Evolutionary conservation across 2,329 filamentous ascomycete species (phyloP), one percentile per base, ranked within the genome.

Genomic region (Paecilomyces variotii): DNA sequence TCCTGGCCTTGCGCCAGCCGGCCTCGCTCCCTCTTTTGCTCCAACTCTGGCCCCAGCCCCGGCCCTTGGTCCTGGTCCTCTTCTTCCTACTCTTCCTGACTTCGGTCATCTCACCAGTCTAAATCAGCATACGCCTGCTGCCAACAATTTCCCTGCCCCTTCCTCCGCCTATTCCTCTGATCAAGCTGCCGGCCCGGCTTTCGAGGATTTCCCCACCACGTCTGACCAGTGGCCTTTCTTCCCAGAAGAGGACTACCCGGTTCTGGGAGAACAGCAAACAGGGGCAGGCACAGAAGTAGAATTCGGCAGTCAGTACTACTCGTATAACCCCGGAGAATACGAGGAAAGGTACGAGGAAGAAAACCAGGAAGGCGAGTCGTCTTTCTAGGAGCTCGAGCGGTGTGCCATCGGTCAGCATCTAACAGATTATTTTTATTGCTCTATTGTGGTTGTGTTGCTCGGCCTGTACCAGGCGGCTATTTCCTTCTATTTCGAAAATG

Each of bases 401-500:
- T 45, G 5, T 19, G 7, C 19, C 5, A 9, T 9, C 39, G 14
- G 4, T 45, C 5, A 19, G 2, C 39, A 24, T n/a, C n/a, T 7
- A n/a, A n/a, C 5, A 19, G 19, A 7, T 45, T 45, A 1, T n/a
- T 19, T 4, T 45, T n/a, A 14, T 45, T 45, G 19, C 19, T 45
- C 19, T 2, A 45, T 45, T 45, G 39, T 52, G 50, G 19, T 52
- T 52, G 49, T 52, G 49, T 27, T 27, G 49, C 12, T 52, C 26
- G 49, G 19, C 26, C 26, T n/a, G n/a, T 56, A 59, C 61, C 61
- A 55, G 54, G 56, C 54, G 11, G 6, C 5, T 24, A 26, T 51
- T 19, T 54, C 45, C 30, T 52, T 30, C 27, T 54, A 30, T 14
- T 30, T 53, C 27, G 39, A 54, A 52, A 30, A 75, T 74, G 71